Conservation (phyloP, 768 basidiomycete genomes). For the Hydnum rufescens region DNA sequence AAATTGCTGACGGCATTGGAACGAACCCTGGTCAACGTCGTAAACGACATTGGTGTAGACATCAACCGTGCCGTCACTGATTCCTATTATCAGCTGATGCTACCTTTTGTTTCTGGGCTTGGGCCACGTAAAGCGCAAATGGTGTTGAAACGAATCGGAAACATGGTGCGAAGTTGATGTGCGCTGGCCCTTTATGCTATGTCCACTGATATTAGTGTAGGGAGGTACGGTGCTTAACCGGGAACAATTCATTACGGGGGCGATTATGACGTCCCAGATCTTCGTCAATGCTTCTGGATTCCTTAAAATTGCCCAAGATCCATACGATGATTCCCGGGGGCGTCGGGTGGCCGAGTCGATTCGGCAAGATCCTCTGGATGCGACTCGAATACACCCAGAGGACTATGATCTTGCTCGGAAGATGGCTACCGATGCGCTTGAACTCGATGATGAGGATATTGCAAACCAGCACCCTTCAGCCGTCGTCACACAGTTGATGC, state of each 20-base stretch:
- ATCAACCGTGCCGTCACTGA: constrained; percentile 86
- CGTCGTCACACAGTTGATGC: constrained; percentile 71
- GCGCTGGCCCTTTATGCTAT: constrained; percentile 10
- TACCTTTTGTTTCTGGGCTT: constrained; percentile 82
- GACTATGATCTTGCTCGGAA: constrained; percentile 96
- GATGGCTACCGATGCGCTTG: constrained; percentile 94
- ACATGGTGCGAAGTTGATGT: constrained; percentile 54
- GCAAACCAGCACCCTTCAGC: constrained; percentile 83
- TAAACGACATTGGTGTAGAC: constrained; percentile 87
- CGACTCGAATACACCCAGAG: constrained; percentile 89
- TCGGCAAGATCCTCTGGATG: constrained; percentile 74
- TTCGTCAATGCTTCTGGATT: constrained; percentile 90
- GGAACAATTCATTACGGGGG: constrained; percentile 66
- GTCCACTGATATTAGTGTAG: constrained; percentile 21
- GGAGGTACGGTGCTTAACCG: constrained; percentile 77
- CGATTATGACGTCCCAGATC: constrained; percentile 65
- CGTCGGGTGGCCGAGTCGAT: constrained; percentile 33
- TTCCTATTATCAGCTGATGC: constrained; percentile 66
- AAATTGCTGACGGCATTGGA: constrained; percentile 69
- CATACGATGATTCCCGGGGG: constrained; percentile 8
- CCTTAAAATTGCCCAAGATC: constrained; percentile 63
- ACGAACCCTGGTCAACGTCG: constrained; percentile 70
- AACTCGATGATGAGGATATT: constrained; percentile 93
- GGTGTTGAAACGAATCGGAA: constrained; percentile 59
- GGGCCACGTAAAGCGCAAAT: constrained; percentile 87